Conservation (phyloP, 1,284 basidiomycete genomes). For the Kwoniella shivajii region DNA sequence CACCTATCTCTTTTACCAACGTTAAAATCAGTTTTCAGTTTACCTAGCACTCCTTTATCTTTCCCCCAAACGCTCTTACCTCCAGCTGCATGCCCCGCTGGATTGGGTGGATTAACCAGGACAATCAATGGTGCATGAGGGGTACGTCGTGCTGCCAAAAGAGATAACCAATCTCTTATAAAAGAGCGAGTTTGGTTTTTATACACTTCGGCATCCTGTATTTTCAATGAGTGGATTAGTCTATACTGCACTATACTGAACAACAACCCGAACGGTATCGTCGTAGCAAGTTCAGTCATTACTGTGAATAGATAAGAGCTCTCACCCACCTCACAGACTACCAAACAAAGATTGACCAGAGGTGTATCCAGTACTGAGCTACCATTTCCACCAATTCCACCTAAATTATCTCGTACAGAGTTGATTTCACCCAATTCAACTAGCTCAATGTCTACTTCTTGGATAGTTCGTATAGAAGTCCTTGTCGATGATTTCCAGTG, state of each 20-base stretch:
- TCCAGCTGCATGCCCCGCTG: constrained; percentile 59
- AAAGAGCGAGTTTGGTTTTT: constrained; percentile 74
- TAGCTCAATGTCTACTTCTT: constrained; percentile 76
- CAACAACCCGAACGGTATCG: too few relatives aligned
- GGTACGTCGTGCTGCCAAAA: constrained; percentile 68
- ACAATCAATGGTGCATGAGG: constrained; percentile 84
- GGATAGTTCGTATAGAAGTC: constrained; percentile 77
- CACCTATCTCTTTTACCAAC: constrained; percentile 83
- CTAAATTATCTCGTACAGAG: constrained; percentile 54
- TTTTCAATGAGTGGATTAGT: too few relatives aligned
- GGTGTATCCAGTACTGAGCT: constrained; percentile 86
- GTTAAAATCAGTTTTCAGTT: constrained; percentile 91
- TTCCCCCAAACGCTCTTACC: constrained; percentile 52
- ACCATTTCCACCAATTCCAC: constrained; percentile 63
- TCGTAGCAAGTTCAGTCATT: too few relatives aligned
- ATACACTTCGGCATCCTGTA: constrained; percentile 84
- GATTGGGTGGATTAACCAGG: constrained; percentile 63
- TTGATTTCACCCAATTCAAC: constrained; percentile 67
- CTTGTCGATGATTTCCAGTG: constrained; percentile 81
- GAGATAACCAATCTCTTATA: constrained; percentile 85
- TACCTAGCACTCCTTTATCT: constrained; percentile 71
- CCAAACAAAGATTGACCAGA: constrained; percentile 79
- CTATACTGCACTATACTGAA: too few relatives aligned
- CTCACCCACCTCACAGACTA: constrained; percentile 75
- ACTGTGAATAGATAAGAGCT: not conserved